phyloP scores from a whole-genome alignment of 2,329 filamentous ascomycete genomes.

The Penicillium sp. region DNA sequence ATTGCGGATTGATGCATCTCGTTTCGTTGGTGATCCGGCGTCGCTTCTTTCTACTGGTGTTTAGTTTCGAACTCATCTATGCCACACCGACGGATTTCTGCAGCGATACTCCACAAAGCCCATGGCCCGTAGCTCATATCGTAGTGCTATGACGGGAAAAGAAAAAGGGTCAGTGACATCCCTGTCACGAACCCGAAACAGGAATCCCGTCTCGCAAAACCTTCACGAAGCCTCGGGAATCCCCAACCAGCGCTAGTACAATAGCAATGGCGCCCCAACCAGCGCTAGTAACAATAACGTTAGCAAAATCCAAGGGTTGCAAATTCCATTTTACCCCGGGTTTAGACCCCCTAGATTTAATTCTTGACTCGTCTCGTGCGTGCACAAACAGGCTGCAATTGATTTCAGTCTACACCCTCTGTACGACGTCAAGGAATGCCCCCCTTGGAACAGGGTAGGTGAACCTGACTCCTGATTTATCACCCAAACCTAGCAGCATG shows the following conservation, averaged over 20 bases:
- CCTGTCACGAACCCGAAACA: not conserved
- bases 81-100: too few relatives aligned
- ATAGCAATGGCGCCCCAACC: not conserved
- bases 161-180: not conserved
- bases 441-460: not conserved
- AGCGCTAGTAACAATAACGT: not conserved
- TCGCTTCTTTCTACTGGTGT: too few relatives aligned
- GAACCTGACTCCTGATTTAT: not conserved
- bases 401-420: too few relatives aligned
- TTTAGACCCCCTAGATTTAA: not conserved
- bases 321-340: constrained; percentile 9
- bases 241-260: not conserved
- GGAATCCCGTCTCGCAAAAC: not conserved
- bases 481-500: constrained; percentile 6
- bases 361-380: not conserved
- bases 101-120: too few relatives aligned
- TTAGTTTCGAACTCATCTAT: too few relatives aligned
- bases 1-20: too few relatives aligned
- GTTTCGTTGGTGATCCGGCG: too few relatives aligned
- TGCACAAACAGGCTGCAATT: too few relatives aligned
- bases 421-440: too few relatives aligned
- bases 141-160: not conserved
- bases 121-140: too few relatives aligned
- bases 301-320: constrained; percentile 5
- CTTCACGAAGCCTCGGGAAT: not conserved